phyloP scores from a whole-genome alignment of 345 rosid species.

The Abelmoschus esculentus region DNA sequence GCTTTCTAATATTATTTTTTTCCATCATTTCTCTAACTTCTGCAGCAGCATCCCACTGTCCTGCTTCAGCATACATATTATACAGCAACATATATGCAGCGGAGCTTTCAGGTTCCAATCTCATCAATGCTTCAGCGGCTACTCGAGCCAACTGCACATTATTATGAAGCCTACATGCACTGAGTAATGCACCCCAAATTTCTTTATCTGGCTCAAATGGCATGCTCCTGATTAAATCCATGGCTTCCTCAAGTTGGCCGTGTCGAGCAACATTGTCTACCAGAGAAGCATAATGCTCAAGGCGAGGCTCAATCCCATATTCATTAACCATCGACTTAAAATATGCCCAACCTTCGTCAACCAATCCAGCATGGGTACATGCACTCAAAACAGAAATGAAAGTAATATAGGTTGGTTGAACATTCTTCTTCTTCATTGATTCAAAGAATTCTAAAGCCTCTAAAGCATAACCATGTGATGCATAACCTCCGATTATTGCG shows the following conservation, averaged over 20 bases:
- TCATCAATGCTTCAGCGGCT: slow-evolving; percentile 18
- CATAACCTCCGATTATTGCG: slow-evolving; percentile 18
- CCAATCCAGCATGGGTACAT: slow-evolving; percentile 10
- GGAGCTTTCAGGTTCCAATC: slow-evolving; percentile 13
- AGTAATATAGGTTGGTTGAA: slow-evolving; percentile 15
- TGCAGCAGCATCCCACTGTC: slow-evolving; percentile 13
- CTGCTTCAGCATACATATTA: slow-evolving; percentile 12
- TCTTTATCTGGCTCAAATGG: slow-evolving; percentile 15
- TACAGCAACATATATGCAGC: slow-evolving; percentile 11
- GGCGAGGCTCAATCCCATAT: slow-evolving; percentile 10
- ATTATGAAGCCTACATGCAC: slow-evolving; percentile 14
- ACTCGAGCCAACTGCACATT: slow-evolving; percentile 16
- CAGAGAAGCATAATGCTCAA: slow-evolving; percentile 16
- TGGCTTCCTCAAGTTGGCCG: slow-evolving; percentile 16
- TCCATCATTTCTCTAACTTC: slow-evolving; percentile 15
- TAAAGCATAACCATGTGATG: slow-evolving; percentile 15
- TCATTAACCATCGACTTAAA: slow-evolving; percentile 11
- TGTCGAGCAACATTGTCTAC: slow-evolving; percentile 13
- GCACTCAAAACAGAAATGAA: slow-evolving; percentile 15
- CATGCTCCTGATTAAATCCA: slow-evolving; percentile 12
- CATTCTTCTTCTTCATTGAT: slow-evolving; percentile 9
- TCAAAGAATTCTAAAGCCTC: slow-evolving; percentile 14
- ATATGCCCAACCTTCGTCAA: slow-evolving; percentile 13
- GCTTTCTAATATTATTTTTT: slow-evolving; percentile 11
- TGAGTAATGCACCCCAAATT: slow-evolving; percentile 12